Evolutionary conservation across 352 stramenopile species (phyloP).

Genomic region (Pythium aphanidermatum): DNA sequence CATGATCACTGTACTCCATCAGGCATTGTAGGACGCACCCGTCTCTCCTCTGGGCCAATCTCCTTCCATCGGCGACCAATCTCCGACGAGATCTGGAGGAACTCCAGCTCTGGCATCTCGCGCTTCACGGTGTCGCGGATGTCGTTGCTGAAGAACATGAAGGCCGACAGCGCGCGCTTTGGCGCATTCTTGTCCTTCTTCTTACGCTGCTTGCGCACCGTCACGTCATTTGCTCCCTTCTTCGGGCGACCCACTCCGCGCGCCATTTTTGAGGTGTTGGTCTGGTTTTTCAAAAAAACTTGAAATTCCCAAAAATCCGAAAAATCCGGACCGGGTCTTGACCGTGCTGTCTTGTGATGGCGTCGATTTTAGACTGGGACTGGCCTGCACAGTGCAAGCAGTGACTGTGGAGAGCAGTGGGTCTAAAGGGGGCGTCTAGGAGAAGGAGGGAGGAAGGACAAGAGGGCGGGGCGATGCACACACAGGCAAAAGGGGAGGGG

Average conservation of each 20-base stretch:
- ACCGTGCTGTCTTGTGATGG: slow-evolving; percentile 40
- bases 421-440: slow-evolving; percentile 4
- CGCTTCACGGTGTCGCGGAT: slow-evolving; percentile 87
- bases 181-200: slow-evolving; percentile 92
- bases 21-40: slow-evolving; percentile 21
- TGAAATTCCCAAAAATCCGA: slow-evolving; percentile 30
- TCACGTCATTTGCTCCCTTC: slow-evolving; percentile 54
- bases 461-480: neutral
- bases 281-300: slow-evolving; percentile 16
- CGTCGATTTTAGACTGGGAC: slow-evolving; percentile 62
- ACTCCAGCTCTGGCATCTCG: slow-evolving; percentile 82
- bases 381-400: slow-evolving; percentile 17
- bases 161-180: slow-evolving; percentile 86
- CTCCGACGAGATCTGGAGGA: slow-evolving; percentile 83
- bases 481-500: slow-evolving; percentile 11
- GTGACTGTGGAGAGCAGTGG: slow-evolving; percentile 15
- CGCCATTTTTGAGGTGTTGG: slow-evolving; percentile 39
- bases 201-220: slow-evolving; percentile 71
- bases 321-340: slow-evolving; percentile 10
- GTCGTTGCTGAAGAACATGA: slow-evolving; percentile 91
- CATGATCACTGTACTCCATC: too few species aligned
- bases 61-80: slow-evolving; percentile 82
- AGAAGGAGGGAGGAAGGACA: neutral
- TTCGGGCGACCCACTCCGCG: slow-evolving; percentile 61
- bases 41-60: slow-evolving; percentile 55